These are phyloP conservation scores for Fusarium chlamydosporum DNA, from an alignment of 2,329 filamentous ascomycete species.

Conservation along the genomic window DNA sequence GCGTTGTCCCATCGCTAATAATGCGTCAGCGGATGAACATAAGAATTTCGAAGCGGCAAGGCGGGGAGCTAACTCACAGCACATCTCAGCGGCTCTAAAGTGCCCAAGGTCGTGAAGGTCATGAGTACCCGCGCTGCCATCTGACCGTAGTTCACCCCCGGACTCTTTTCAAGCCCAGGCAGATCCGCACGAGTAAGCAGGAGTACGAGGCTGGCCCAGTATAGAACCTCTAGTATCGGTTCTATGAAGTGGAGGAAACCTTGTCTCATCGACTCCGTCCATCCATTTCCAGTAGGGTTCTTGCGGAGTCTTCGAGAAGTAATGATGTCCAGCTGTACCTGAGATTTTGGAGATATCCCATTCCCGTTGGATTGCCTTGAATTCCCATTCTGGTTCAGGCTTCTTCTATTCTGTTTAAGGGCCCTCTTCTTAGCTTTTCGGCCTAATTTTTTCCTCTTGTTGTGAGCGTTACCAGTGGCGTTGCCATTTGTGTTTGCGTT, in stretches of 20 bases:
- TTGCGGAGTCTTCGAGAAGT: constrained; percentile 1
- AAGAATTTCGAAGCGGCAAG: not conserved
- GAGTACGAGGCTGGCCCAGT: constrained; percentile 14
- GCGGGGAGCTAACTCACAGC: constrained; percentile 30
- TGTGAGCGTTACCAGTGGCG: not conserved
- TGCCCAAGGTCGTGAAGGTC: constrained; percentile 43
- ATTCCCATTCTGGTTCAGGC: constrained; percentile 8
- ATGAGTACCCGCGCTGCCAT: constrained; percentile 32
- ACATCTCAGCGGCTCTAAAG: constrained; percentile 43
- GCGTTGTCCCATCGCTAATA: constrained; percentile 41
- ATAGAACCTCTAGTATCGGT: constrained; percentile 1
- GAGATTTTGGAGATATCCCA: not conserved
- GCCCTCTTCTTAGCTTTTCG: not conserved
- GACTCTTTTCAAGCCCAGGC: constrained; percentile 1
- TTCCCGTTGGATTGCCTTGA: not conserved
- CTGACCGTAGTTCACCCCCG: not conserved
- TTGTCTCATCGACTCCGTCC: not conserved
- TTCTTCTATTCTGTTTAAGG: not conserved
- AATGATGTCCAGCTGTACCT: not conserved
- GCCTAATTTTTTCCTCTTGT: not conserved
- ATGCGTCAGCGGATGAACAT: not conserved
- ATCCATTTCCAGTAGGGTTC: not conserved
- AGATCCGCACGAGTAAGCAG: constrained; percentile 23
- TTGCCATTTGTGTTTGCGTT: not conserved
- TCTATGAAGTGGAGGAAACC: not conserved